Conservation (phyloP, 2,329 filamentous ascomycete species). For the Dryadomyces sulphureus region DNA sequence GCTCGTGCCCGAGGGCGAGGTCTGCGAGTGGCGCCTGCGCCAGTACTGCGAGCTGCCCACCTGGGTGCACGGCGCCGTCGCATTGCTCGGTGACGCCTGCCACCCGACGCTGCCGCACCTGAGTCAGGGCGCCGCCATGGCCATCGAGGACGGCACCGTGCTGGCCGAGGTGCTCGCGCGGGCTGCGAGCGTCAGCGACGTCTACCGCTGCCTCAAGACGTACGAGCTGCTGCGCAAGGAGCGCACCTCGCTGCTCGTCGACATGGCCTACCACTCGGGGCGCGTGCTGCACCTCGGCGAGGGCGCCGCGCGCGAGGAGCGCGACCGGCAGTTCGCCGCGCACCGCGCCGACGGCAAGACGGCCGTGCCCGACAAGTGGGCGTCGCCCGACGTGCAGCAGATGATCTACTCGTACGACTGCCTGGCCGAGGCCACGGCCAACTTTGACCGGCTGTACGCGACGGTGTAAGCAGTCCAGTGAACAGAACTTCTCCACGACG, state of each 20-base stretch:
- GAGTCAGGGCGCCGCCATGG: conserved; percentile 53
- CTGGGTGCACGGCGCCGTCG: conserved; percentile 42
- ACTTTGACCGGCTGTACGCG: conserved; percentile 33
- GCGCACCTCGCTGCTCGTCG: conserved; percentile 35
- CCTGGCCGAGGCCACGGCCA: conserved; percentile 34
- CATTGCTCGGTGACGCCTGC: conserved; percentile 48
- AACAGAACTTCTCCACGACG: too few relatives aligned
- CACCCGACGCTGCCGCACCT: conserved; percentile 55
- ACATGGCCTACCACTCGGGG: conserved; percentile 35
- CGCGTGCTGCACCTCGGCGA: conserved; percentile 43
- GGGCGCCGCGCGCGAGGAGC: conserved; percentile 42
- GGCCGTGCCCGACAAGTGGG: conserved; percentile 52
- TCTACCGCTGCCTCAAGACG: conserved; percentile 34
- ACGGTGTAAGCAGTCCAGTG: too few relatives aligned
- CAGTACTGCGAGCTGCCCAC: conserved; percentile 39
- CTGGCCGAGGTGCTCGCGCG: conserved; percentile 36
- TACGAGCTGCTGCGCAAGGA: conserved; percentile 44
- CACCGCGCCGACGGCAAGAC: conserved; percentile 28
- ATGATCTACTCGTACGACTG: conserved; percentile 53
- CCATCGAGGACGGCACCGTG: conserved; percentile 51
- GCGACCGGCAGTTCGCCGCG: conserved; percentile 39
- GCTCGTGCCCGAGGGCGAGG: conserved; percentile 45
- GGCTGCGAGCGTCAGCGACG: conserved; percentile 17
- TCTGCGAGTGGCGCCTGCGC: conserved; percentile 50
- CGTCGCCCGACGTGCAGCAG: conserved; percentile 52